These are phyloP conservation scores for Vigna nakashimae DNA, from an alignment of 306 rosid genomes.

Conservation along the genomic window DNA sequence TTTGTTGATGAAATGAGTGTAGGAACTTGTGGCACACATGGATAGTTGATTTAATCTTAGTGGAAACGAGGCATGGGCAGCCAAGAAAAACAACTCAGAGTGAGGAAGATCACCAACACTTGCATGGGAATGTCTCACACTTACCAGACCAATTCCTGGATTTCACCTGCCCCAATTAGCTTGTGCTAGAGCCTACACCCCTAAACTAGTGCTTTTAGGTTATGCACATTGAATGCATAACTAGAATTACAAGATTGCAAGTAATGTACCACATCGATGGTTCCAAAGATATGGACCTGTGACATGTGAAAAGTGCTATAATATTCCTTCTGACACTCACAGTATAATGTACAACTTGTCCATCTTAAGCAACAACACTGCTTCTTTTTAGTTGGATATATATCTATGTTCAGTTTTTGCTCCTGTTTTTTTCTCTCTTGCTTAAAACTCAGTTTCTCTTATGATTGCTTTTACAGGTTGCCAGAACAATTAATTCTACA, in stretches of 20 bases:
- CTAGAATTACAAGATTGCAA: constrained; percentile 24
- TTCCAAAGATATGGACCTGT: constrained; percentile 39
- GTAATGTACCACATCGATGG: constrained; percentile 21
- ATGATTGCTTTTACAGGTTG: not conserved
- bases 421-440: not conserved
- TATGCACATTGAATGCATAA: constrained; percentile 32
- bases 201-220: constrained; percentile 25
- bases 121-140: constrained; percentile 64
- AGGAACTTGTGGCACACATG: constrained; percentile 7
- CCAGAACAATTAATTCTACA: not conserved
- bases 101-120: constrained; percentile 22
- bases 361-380: constrained; percentile 20
- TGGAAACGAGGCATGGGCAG: constrained; percentile 52
- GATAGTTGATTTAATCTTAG: constrained; percentile 18
- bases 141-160: constrained; percentile 54
- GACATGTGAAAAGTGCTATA: constrained; percentile 23
- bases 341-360: constrained; percentile 10
- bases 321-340: constrained; percentile 30
- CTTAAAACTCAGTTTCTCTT: constrained; percentile 7
- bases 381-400: not conserved
- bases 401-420: not conserved
- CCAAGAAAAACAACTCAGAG: constrained; percentile 44
- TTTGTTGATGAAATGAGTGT: constrained; percentile 9
- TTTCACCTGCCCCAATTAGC: constrained; percentile 63
- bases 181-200: constrained; percentile 24